phyloP scores from a whole-genome alignment of 768 basidiomycete genomes.

The Plicaturopsis crispa region DNA sequence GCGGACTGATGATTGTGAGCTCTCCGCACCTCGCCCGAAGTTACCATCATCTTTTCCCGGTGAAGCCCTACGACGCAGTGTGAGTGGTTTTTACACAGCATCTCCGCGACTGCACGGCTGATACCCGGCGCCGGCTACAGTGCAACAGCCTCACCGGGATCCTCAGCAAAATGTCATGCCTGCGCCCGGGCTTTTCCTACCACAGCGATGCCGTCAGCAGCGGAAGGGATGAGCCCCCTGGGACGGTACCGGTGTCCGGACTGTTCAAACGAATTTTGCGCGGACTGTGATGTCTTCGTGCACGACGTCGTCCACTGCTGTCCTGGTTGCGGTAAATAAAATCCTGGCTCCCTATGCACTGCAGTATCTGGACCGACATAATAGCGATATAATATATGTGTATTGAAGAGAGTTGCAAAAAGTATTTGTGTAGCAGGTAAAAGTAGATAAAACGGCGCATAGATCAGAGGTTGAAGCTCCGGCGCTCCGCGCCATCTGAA shows the following conservation, averaged over 20 bases:
- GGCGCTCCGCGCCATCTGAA: no score
- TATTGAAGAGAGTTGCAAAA: no score
- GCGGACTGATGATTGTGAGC: conserved; percentile 95
- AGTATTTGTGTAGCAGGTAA: no score
- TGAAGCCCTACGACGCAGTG: conserved; percentile 78
- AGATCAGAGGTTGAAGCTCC: no score
- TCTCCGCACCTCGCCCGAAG: conserved; percentile 95
- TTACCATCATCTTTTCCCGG: conserved; percentile 94
- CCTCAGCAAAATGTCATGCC: conserved; percentile 54
- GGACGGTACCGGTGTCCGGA: conserved; percentile 88
- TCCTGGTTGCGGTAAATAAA: conserved; percentile 67
- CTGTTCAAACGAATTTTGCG: conserved; percentile 83
- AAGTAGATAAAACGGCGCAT: no score
- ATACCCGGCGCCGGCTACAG: conserved; percentile 18
- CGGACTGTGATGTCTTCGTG: conserved; percentile 93
- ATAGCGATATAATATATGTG: no score
- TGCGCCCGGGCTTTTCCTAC: conserved; percentile 70
- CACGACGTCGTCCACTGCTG: conserved; percentile 95
- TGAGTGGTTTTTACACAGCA: conserved; percentile 33
- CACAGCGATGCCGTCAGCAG: conserved; percentile 25
- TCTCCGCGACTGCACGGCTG: conserved; percentile 2
- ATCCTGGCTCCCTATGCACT: neutral
- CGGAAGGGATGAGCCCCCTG: conserved; percentile 72
- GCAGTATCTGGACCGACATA: no score
- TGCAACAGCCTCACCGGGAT: conserved; percentile 26